Evolutionary conservation across 805 yeast genomes (phyloP).

Genomic region (Pichia californica): DNA sequence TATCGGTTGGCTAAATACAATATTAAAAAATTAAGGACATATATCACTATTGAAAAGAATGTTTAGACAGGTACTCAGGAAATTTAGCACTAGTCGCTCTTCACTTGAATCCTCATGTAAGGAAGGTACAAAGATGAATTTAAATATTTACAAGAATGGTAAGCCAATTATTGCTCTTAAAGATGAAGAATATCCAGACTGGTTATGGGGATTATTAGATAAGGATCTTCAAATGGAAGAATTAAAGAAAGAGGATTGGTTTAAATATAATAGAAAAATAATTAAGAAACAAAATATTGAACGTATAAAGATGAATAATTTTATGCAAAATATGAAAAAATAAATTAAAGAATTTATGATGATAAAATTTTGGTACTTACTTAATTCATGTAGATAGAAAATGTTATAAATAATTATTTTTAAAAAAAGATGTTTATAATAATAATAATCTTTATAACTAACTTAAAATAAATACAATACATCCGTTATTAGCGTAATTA

Average conservation of each 20-base stretch:
- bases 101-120: slow-evolving; percentile 43
- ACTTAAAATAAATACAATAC: too few species aligned
- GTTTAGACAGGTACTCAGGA: slow-evolving; percentile 13
- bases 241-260: slow-evolving; percentile 49
- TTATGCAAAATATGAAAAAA: slow-evolving; percentile 41
- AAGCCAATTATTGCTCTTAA: slow-evolving; percentile 83
- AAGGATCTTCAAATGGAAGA: slow-evolving; percentile 49
- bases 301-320: slow-evolving; percentile 72
- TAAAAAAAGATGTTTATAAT: not conserved
- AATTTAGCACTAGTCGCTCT: slow-evolving; percentile 16
- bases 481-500: too few species aligned
- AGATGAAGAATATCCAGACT: slow-evolving; percentile 85
- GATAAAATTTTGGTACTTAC: too few species aligned
- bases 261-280: slow-evolving; percentile 61
- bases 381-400: too few species aligned
- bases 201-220: slow-evolving; percentile 89
- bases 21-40: too few species aligned
- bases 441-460: too few species aligned
- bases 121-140: slow-evolving; percentile 66
- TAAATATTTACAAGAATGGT: slow-evolving; percentile 73
- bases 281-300: slow-evolving; percentile 63
- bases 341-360: slow-evolving; percentile 1
- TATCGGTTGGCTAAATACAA: too few species aligned
- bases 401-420: too few species aligned
- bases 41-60: too few species aligned